Base-by-base conservation (phyloP, 1,284 basidiomycete species). In the Rhodotorula sp. region DNA sequence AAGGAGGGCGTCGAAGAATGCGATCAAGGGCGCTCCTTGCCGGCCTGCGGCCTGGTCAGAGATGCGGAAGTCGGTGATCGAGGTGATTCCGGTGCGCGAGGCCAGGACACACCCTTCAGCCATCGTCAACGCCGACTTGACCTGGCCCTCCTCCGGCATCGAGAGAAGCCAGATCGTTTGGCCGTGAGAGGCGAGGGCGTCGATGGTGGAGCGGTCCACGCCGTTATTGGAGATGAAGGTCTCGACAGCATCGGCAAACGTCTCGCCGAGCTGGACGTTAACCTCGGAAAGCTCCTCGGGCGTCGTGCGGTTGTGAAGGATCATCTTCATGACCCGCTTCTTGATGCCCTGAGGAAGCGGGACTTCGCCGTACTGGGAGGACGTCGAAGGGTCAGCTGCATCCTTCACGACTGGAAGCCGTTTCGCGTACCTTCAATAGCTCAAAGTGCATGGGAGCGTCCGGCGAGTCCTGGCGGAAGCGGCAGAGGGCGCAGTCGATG, bases 151-250 rank as follows among this genome's bases (percentile, higher is more conserved):
- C 62, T 76, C 73, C 24, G 76, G 76, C 75, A 77, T 76, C n/a
- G 76, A 76, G 30, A 77, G 69, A 6, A 76, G 66, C 76, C 76
- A 77, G 58, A 77, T 76, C 4, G 76, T 77, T 64, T 77, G 76
- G 27, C 76, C 76, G 57, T 77, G 76, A 24, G 66, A 71, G 1
- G 74, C 76, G 52, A 77, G 65, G 8, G 70, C 72, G 58, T 77
- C 76, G 60, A 77, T 72, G 15, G 46, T 32, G 36, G 51, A 27
- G 13, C 68, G 39, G 44, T 55, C 56, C n/a, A 77, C 62, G 48
- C 49, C 58, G 52, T 68, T 56, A 30, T 68, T 56, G 20, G 54
- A 55, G 36, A 64, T 58, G 58, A 76, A 76, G 6, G 65, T 32
- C 57, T 68, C 68, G 54, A 71, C 75, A 15, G 76, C 76, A 1